Base-by-base conservation (phyloP, 163 green algal species). In the Volvox carteri region DNA sequence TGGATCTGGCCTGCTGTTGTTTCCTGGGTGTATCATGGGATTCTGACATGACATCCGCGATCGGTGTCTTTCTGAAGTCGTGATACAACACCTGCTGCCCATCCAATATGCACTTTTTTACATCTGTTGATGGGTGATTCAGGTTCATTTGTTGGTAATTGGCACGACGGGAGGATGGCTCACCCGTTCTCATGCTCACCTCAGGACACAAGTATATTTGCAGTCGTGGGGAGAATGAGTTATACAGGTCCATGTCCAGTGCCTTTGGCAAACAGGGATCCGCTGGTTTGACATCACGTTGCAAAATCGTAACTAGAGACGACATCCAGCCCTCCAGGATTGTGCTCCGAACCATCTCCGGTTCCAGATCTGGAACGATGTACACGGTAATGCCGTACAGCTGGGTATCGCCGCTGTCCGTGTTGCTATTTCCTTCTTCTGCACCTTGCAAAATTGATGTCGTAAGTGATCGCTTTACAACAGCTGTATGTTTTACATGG, bases 371-470 rank as follows among this genome's bases (percentile, higher is more conserved):
- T 16, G 62, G 62, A 4, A 74, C 62, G 62, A 74, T 42, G 28
- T 74, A n/a, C n/a, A 74, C 62, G 62, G 12, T 74, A 19, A 74
- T 21, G 28, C 62, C 62, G 30, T 74, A 74, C 62, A 74, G 28
- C 4, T 42, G 12, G 50, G 50, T 19, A 68, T 12, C 14, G 58
- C 19, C 23, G 23, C 58, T 68, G 9, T 68, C n/a, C 58, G 14
- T 68, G 58, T 19, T 68, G 58, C 14, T 25, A 6, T 12, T 19
- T 11, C 14, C 14, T 30, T 9, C 58, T 14, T 58, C 14, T 58
- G 48, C 48, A 58, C 14, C 48, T 23, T 14, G 11, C 48, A 58
- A 14, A 23, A 23, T 14, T 58, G 48, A 58, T 58, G 48, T 58
- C 12, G 48, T 58, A 14, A 58, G 48, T 14, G 48, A 58, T 58